phyloP scores from a whole-genome alignment of 352 stramenopile genomes.

The Globisporangium viniferum region DNA sequence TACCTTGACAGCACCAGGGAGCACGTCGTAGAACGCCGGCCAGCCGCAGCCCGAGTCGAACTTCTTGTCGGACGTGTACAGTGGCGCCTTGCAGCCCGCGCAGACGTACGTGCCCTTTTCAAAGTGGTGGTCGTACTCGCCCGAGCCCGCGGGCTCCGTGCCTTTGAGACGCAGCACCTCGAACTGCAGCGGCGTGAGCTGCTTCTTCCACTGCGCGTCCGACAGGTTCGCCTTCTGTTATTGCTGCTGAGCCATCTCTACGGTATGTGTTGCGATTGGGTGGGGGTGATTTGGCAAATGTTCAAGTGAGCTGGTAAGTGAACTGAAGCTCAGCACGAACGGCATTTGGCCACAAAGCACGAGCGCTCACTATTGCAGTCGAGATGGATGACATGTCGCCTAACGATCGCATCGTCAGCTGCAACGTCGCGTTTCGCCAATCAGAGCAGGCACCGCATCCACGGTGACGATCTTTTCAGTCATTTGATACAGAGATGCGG shows the following conservation, averaged over 20 bases:
- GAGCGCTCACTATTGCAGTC: background rate
- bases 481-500: background rate
- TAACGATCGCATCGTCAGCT: background rate
- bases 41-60: slow-evolving; percentile 90
- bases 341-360: too few species aligned
- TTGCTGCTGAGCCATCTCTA: background rate
- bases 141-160: slow-evolving; percentile 82
- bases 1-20: slow-evolving; percentile 83
- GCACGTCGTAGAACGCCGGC: slow-evolving; percentile 88
- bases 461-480: background rate
- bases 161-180: slow-evolving; percentile 87
- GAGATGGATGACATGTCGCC: background rate
- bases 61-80: slow-evolving; percentile 87
- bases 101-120: slow-evolving; percentile 85
- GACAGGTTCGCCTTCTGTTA: slow-evolving; percentile 20
- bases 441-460: background rate
- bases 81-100: slow-evolving; percentile 77
- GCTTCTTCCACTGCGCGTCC: slow-evolving; percentile 78
- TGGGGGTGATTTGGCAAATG: background rate
- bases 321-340: too few species aligned
- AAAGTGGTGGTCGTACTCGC: slow-evolving; percentile 88
- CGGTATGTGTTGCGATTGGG: background rate
- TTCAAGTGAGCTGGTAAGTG: background rate
- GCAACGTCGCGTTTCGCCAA: slow-evolving; percentile 4
- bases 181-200: slow-evolving; percentile 75